phyloP scores from a whole-genome alignment of 176 grass and related monocot species.

The Triticum aestivum region IWGSC_CS_RefSeq_v2.1 NC_057814.1:473062493-473062992 shows the following conservation, averaged over 20 bases:
- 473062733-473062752: slow-evolving; percentile 94
- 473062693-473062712: slow-evolving; percentile 99
- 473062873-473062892: background rate
- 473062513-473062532: background rate
- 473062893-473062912: background rate
- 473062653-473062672: background rate
- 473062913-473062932: too few relatives aligned
- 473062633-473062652: background rate
- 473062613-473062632: background rate
- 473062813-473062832: background rate
- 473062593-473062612: background rate
- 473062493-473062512: background rate
- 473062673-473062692: slow-evolving; percentile 59
- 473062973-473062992: background rate
- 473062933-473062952: background rate
- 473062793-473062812: background rate
- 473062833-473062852: slow-evolving; percentile 8
- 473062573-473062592: background rate
- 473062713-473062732: slow-evolving; percentile 91
- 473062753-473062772: slow-evolving; percentile 62
- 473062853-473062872: background rate
- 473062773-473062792: slow-evolving; percentile 18
- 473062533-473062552: background rate
- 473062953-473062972: background rate
- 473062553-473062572: background rate